Evolutionary conservation across 768 basidiomycete species (phyloP), one percentile per base, ranked within the genome.

Genomic region (Agaricus bisporus): DNA sequence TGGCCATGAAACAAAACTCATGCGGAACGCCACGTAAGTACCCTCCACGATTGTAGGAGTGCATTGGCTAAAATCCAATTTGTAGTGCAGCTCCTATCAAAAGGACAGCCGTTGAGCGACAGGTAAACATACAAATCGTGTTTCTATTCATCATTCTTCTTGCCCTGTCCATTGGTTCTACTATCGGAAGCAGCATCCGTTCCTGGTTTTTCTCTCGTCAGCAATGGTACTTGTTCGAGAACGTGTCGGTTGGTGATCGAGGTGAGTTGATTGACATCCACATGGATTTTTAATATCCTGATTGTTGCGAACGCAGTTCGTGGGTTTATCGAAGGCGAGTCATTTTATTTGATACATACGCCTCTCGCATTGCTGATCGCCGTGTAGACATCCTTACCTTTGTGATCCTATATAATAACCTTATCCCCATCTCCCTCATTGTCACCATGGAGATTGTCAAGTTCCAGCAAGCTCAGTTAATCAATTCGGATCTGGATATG

Each of bases 391-490:
- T 98, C 54, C 78, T 99, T 37, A 98, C 97, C 9, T 99, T 98
- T 74, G 91, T 98, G 69, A 95, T 99, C 68, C 78, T 98, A 38
- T 98, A 98, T 77, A 98, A 98, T 75, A 99, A 98, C 73, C 79
- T 99, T 61, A 98, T 99, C 56, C 95, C 95, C 3, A 99, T 99
- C 63, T 98, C 95, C 52, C 85, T 99, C 60, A 95, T 98, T 62
- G 97, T 99, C 61, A 98, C 97, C 3, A 98, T 98, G 88, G 97
- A 99, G 73, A 89, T 98, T 32, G 97, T 99, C 73, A 98, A 98
- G 68, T 98, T 88, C 64, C 94, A 97, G 67, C 97, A 98, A 72
- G 95, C 97, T 1, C 88, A 91, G 35, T 79, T 98, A 49, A 99
- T 99, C 76, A 99, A 98, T 68, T 93, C 82, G 22, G 97, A 95